Evolutionary conservation across 495 filamentous ascomycete genomes (phyloP), one percentile per base, ranked within the genome.

Genomic region (Daldinia childiae): DNA sequence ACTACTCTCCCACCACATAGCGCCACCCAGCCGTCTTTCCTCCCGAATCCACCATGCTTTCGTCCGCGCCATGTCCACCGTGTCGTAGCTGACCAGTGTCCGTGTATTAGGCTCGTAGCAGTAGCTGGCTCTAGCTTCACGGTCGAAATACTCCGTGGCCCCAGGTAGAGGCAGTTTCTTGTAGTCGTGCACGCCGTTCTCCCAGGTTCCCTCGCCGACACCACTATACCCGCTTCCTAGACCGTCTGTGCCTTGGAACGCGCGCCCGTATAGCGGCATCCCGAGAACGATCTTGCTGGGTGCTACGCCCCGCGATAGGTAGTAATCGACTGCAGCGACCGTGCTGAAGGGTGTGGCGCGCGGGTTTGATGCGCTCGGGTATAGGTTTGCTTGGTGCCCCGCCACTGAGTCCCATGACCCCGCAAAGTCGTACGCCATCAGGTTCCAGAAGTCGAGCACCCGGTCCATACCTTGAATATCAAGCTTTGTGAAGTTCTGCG

Each of bases 1-100:
- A 78, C 90, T 94, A 72, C 89, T 91, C 81, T 98, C 95, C 94
- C 95, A 98, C 94, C 93, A 98, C 94, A 98, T 98, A 14, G 85
- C 92, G 19, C 95, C 94, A 1, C 92, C 94, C 4, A 97, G 83
- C 2, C 87, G 85, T 48, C 85, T 81, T 12, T 74, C 59, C 34
- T 72, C 59, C 72, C 81, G 84, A 69, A 97, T 87, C 77, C 88
- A 97, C 36, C 84, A 80, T 2, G 88, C 89, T 83, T 98, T 98
- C 56, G 72, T 38, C 68, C 82, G 81, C 11, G 90, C 91, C 76
- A 93, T 87, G 2, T 81, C 79, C 0, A 87, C 84, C 0, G 86
- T 93, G 74, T 98, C 95, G 76, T 96, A 98, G 62, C 85, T 90
- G 21, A 98, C 84, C 82, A 97, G 82, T 57, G 86, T 86, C 66